Conservation (phyloP, 106 monocot genomes). For the Dactylorhiza incarnata region DNA sequence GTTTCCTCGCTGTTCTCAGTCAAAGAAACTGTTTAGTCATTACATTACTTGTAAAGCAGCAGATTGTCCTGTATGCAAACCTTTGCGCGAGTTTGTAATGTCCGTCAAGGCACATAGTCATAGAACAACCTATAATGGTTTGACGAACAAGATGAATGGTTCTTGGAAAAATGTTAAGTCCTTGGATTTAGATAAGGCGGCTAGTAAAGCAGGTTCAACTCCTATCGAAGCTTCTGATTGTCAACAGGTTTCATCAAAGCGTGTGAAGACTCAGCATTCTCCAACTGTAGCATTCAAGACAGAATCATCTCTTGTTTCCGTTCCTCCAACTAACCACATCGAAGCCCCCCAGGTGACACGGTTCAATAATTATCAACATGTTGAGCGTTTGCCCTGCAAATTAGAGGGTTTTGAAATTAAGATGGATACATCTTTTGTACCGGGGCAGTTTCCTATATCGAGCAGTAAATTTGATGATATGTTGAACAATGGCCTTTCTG, state of each 20-base stretch:
- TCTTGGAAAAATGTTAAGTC: slow-evolving; percentile 24
- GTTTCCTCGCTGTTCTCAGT: slow-evolving; percentile 42
- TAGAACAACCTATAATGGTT: slow-evolving; percentile 22
- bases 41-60: slow-evolving; percentile 26
- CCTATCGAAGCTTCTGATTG: slow-evolving; percentile 41
- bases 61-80: slow-evolving; percentile 78
- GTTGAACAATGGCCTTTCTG: slow-evolving; percentile 15
- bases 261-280: slow-evolving; percentile 45
- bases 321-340: slow-evolving; percentile 24
- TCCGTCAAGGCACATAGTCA: slow-evolving; percentile 22
- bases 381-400: slow-evolving; percentile 17
- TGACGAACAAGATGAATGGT: slow-evolving; percentile 16
- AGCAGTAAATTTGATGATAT: slow-evolving; percentile 19
- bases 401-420: slow-evolving; percentile 38
- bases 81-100: slow-evolving; percentile 39
- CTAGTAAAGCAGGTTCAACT: slow-evolving; percentile 12
- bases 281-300: slow-evolving; percentile 24
- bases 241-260: slow-evolving; percentile 44
- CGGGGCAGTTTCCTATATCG: slow-evolving; percentile 15
- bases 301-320: slow-evolving; percentile 36
- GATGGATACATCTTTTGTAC: slow-evolving; percentile 23
- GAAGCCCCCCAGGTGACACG: slow-evolving; percentile 24
- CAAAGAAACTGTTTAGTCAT: slow-evolving; percentile 52
- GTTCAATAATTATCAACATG: slow-evolving; percentile 16
- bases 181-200: slow-evolving; percentile 20